These are phyloP conservation scores for Lichtheimia ramosa DNA, from an alignment of 371 early-diverging fungal genomes.

Conservation along the genomic window DNA sequence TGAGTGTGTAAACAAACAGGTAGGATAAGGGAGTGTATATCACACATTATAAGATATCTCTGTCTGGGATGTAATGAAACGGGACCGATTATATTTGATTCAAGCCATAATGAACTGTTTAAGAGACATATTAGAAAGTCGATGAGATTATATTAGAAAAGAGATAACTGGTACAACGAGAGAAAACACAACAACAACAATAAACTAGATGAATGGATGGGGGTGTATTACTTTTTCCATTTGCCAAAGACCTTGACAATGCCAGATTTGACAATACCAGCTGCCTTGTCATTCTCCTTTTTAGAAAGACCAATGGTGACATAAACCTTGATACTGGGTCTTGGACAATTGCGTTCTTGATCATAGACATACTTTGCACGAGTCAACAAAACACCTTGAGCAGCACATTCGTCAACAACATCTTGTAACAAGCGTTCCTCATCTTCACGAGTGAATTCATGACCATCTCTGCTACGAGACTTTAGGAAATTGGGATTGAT, in stretches of 20 bases:
- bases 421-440: constrained; percentile 76
- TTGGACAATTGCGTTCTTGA: constrained; percentile 79
- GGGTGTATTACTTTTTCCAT: constrained; percentile 41
- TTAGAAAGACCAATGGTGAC: constrained; percentile 75
- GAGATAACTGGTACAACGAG: background rate
- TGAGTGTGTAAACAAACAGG: too few species aligned
- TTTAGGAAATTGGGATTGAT: constrained; percentile 49
- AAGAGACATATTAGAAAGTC: too few species aligned
- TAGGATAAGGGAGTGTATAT: too few species aligned
- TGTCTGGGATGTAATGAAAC: too few species aligned
- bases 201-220: background rate
- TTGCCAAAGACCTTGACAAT: constrained; percentile 55
- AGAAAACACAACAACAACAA: background rate
- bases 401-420: constrained; percentile 77
- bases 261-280: constrained; percentile 58
- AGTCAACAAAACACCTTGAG: constrained; percentile 78
- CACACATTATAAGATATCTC: too few species aligned
- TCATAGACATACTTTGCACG: constrained; percentile 83
- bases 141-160: background rate
- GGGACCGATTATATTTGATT: too few species aligned
- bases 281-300: constrained; percentile 87
- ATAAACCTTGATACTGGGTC: constrained; percentile 83
- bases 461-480: constrained; percentile 23
- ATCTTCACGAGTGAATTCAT: constrained; percentile 49
- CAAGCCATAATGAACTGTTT: too few species aligned